phyloP scores from a whole-genome alignment of 1,284 basidiomycete species.

The Cryptococcus sp. region DNA sequence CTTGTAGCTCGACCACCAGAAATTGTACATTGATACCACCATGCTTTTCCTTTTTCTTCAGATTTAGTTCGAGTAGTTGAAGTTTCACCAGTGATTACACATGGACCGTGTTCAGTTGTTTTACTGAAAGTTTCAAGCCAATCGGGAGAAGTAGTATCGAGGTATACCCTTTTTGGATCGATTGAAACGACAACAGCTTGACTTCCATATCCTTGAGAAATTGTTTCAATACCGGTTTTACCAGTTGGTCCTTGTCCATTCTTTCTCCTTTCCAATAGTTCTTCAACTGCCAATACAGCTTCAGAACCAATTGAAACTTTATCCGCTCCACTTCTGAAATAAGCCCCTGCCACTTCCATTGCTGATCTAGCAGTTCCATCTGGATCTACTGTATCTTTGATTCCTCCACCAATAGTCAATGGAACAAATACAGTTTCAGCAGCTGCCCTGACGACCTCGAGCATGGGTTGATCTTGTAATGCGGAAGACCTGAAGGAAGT shows the following conservation, averaged over 20 bases:
- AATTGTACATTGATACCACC: conserved; percentile 99
- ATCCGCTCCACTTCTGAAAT: conserved; percentile 97
- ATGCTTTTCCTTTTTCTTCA: conserved; percentile 67
- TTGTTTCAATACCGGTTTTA: conserved; percentile 84
- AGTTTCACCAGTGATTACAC: conserved; percentile 47
- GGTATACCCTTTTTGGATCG: conserved; percentile 86
- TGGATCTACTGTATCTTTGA: conserved; percentile 93
- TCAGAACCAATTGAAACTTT: conserved; percentile 91
- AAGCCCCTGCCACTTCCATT: conserved; percentile 89
- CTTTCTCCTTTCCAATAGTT: conserved; percentile 58
- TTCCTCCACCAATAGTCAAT: conserved; percentile 97
- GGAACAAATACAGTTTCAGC: conserved; percentile 93
- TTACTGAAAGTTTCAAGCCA: conserved; percentile 65
- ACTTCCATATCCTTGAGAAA: conserved; percentile 84
- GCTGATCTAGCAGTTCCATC: conserved; percentile 84
- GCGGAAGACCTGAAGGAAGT: conserved; percentile 98
- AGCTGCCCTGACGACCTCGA: conserved; percentile 84
- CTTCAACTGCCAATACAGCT: conserved; percentile 90
- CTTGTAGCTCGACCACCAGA: conserved; percentile 84
- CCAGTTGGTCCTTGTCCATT: conserved; percentile 47
- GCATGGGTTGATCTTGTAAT: conserved; percentile 94
- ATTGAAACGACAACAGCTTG: conserved; percentile 98
- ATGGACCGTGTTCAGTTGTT: conserved; percentile 28
- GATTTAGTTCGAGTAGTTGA: conserved; percentile 52
- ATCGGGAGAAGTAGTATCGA: conserved; percentile 57